Conservation (phyloP, 208 protist genomes). For the Crithidia sp. region DNA sequence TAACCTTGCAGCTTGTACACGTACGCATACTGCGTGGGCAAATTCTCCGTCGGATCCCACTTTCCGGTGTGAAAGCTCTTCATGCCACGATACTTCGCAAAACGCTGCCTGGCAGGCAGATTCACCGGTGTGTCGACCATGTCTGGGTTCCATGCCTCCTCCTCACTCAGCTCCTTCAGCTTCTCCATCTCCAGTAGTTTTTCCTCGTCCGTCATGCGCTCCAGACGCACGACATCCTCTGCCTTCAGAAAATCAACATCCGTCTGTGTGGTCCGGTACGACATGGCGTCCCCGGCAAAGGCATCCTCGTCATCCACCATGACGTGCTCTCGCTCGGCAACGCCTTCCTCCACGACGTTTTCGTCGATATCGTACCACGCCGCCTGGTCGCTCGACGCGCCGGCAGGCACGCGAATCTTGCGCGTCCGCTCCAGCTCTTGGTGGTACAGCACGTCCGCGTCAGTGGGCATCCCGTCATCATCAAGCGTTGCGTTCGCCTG, state of each 20-base stretch:
- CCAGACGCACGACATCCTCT: constrained; percentile 78
- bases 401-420: constrained; percentile 72
- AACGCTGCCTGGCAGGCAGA: constrained; percentile 84
- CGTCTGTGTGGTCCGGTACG: constrained; percentile 76
- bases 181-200: constrained; percentile 68
- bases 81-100: constrained; percentile 87
- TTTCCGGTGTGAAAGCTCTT: constrained; percentile 89
- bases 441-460: constrained; percentile 74
- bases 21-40: constrained; percentile 86
- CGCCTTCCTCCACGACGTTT: constrained; percentile 38
- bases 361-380: constrained; percentile 81
- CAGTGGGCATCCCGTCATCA: constrained; percentile 69
- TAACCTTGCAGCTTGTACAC: constrained; percentile 91
- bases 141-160: constrained; percentile 86
- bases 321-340: constrained; percentile 14
- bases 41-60: constrained; percentile 85
- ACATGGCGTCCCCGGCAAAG: constrained; percentile 65
- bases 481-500: constrained; percentile 81
- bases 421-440: constrained; percentile 34
- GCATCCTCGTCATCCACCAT: constrained; percentile 57
- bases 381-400: constrained; percentile 73
- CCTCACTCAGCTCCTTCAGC: constrained; percentile 76
- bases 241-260: constrained; percentile 87
- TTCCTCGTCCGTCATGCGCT: constrained; percentile 89
- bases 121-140: constrained; percentile 89